phyloP scores from a whole-genome alignment of 768 basidiomycete species.

The Hemileccinum impolitum region DNA sequence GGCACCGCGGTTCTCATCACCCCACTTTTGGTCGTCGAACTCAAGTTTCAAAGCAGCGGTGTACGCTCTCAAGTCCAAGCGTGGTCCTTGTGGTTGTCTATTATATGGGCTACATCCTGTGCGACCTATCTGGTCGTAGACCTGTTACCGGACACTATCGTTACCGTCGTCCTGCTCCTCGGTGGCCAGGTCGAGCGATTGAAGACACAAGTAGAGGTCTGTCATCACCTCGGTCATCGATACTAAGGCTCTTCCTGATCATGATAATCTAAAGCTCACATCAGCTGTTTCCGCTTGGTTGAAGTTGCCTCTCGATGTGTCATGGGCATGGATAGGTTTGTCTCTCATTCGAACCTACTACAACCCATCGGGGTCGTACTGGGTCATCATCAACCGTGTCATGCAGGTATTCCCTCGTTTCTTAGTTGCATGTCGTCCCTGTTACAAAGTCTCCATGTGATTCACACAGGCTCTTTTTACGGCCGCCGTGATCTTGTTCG shows the following conservation, averaged over 20 bases:
- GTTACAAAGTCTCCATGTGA: slow-evolving; percentile 4
- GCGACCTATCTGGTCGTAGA: slow-evolving; percentile 64
- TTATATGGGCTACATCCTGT: slow-evolving; percentile 62
- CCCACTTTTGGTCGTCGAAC: slow-evolving; percentile 64
- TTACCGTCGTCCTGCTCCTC: slow-evolving; percentile 50
- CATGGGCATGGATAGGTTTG: slow-evolving; percentile 74
- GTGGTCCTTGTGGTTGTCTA: slow-evolving; percentile 66
- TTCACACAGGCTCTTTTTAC: slow-evolving; percentile 43
- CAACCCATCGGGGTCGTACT: slow-evolving; percentile 61
- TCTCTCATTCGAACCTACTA: slow-evolving; percentile 58
- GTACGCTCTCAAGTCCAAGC: slow-evolving; percentile 56
- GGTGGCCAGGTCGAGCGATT: slow-evolving; percentile 64
- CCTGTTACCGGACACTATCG: slow-evolving; percentile 52
- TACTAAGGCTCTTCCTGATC: slow-evolving; percentile 1
- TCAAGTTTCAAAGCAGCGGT: slow-evolving; percentile 50
- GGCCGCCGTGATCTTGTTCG: slow-evolving; percentile 41
- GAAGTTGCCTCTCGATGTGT: slow-evolving; percentile 61
- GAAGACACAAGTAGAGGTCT: slow-evolving; percentile 67
- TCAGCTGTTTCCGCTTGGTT: slow-evolving; percentile 70
- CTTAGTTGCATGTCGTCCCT: background rate
- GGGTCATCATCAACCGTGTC: slow-evolving; percentile 64
- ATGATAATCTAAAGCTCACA: slow-evolving; percentile 42
- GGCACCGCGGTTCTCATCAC: slow-evolving; percentile 64
- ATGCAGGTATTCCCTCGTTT: slow-evolving; percentile 51
- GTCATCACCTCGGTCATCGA: background rate